Conservation (phyloP, 2,329 filamentous ascomycete genomes). For the Dendrostoma leiphaemia region DNA sequence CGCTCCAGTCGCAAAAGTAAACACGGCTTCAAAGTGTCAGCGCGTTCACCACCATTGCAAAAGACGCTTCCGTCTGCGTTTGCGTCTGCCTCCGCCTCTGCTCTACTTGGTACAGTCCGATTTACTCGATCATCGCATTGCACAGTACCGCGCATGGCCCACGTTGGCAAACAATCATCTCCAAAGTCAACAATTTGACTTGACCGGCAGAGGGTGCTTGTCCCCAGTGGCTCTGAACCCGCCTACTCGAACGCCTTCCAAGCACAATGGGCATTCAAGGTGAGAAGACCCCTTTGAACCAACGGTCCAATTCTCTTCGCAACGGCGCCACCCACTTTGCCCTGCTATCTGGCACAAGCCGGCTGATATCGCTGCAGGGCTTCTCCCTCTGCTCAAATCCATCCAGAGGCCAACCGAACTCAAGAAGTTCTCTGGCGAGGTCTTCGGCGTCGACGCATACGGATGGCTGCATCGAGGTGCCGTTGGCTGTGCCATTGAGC, state of each 20-base stretch:
- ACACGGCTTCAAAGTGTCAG: neutral
- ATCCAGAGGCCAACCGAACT: slow-evolving; percentile 88
- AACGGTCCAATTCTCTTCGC: neutral
- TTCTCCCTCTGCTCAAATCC: slow-evolving; percentile 90
- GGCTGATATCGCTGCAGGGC: slow-evolving; percentile 49
- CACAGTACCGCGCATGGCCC: neutral
- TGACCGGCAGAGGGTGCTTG: neutral
- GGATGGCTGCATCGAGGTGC: slow-evolving; percentile 97
- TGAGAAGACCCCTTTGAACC: too few relatives aligned
- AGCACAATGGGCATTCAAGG: slow-evolving; percentile 27
- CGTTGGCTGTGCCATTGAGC: slow-evolving; percentile 83
- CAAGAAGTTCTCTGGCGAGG: slow-evolving; percentile 84
- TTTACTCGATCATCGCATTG: too few relatives aligned
- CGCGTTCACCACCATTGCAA: too few relatives aligned
- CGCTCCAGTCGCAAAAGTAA: neutral
- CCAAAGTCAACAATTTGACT: neutral
- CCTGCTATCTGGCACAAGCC: neutral
- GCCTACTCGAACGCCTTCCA: neutral
- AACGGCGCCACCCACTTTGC: too few relatives aligned
- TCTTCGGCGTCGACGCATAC: slow-evolving; percentile 93
- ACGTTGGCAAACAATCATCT: neutral
- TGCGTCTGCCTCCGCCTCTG: too few relatives aligned
- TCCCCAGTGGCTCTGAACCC: neutral
- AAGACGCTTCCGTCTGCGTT: too few relatives aligned
- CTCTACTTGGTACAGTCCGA: too few relatives aligned